phyloP scores from a whole-genome alignment of 192 early-diverging fungal genomes.

The Rhizoclosmatium globosum region DNA sequence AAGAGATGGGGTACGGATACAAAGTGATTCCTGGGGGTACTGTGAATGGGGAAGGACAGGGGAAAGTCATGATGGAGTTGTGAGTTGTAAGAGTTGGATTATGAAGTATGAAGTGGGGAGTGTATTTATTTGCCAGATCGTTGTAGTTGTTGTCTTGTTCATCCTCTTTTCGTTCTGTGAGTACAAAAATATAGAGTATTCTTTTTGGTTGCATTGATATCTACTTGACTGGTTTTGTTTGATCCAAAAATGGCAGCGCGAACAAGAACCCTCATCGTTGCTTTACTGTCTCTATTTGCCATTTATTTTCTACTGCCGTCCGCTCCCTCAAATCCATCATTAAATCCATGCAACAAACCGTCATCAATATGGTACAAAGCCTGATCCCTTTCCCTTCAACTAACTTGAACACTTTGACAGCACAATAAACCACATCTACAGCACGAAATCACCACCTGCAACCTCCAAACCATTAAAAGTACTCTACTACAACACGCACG shows the following conservation, averaged over 20 bases:
- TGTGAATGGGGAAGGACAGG: too few species aligned
- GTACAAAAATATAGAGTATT: too few species aligned
- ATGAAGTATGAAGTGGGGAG: too few species aligned
- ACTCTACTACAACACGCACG: constrained; percentile 32
- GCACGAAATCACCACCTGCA: constrained; percentile 31
- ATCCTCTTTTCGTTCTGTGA: too few species aligned
- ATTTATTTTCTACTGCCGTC: neutral
- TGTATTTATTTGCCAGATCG: too few species aligned
- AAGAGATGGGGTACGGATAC: constrained; percentile 27
- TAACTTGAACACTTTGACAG: neutral
- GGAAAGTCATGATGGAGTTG: neutral
- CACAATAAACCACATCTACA: constrained; percentile 58
- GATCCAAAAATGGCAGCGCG: too few species aligned
- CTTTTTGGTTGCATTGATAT: too few species aligned
- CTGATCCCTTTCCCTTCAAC: too few species aligned
- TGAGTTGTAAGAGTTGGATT: neutral
- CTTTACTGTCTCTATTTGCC: too few species aligned
- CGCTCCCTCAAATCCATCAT: neutral
- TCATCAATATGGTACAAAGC: neutral
- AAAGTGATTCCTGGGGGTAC: neutral
- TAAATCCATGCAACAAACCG: neutral
- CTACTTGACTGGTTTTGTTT: too few species aligned
- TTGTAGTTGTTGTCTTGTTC: too few species aligned
- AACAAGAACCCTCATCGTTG: too few species aligned
- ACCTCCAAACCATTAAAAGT: neutral